These are phyloP conservation scores for Calonectria henricotiae DNA, from an alignment of 2,329 filamentous ascomycete species.

Conservation along the genomic window DNA sequence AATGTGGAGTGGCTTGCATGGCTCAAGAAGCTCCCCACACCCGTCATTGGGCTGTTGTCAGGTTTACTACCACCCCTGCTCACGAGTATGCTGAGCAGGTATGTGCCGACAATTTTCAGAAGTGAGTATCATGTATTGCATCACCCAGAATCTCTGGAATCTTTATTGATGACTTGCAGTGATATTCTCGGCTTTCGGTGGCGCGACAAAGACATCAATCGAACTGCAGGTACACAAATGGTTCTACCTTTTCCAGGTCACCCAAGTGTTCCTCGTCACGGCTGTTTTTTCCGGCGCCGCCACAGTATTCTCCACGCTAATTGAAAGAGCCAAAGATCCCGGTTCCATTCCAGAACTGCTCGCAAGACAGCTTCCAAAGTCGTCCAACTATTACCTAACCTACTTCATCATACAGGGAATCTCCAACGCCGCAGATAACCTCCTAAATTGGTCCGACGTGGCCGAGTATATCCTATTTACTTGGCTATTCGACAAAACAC, in stretches of 20 bases:
- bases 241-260: conserved; percentile 9
- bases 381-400: conserved; percentile 14
- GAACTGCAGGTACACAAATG: conserved; percentile 7
- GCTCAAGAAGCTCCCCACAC: background rate
- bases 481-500: conserved; percentile 1
- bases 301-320: background rate
- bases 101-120: conserved; percentile 7
- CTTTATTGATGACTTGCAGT: background rate
- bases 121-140: background rate
- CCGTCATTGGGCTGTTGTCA: background rate
- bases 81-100: conserved; percentile 1
- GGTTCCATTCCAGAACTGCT: background rate
- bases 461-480: background rate
- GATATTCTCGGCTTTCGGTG: background rate
- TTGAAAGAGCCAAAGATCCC: background rate
- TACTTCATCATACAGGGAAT: conserved; percentile 12
- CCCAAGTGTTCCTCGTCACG: conserved; percentile 6
- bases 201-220: background rate
- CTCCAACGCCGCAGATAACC: background rate
- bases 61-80: background rate
- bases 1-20: background rate
- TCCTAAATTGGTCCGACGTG: conserved; percentile 2
- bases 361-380: background rate
- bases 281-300: conserved; percentile 1
- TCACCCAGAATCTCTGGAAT: background rate